phyloP scores from a whole-genome alignment of 2,329 filamentous ascomycete species.

The Dactylellina leptospora region DNA sequence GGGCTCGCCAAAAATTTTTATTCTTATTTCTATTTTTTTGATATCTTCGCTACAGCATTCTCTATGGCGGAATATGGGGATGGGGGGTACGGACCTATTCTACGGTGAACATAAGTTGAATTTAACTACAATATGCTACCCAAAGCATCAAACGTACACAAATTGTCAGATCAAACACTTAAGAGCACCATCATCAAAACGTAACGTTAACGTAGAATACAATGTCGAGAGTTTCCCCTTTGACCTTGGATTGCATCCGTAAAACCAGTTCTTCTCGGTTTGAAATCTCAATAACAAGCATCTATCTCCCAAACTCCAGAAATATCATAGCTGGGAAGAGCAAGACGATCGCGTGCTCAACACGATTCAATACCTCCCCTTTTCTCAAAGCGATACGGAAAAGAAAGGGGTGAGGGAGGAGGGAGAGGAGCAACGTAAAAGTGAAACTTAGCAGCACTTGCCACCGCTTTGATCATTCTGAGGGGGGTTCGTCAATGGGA shows the following conservation, averaged over 20 bases:
- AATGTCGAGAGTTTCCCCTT: slow-evolving; percentile 10
- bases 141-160: slow-evolving; percentile 17
- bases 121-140: slow-evolving; percentile 1
- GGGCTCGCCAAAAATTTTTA: too few relatives aligned
- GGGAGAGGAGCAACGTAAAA: too few relatives aligned
- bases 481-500: slow-evolving; percentile 86
- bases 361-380: slow-evolving; percentile 13
- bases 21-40: too few relatives aligned
- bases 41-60: background rate
- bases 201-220: slow-evolving; percentile 28
- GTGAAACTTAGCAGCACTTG: slow-evolving; percentile 80
- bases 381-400: background rate
- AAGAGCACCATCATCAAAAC: slow-evolving; percentile 33
- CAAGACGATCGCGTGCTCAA: slow-evolving; percentile 30
- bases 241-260: slow-evolving; percentile 7
- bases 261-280: background rate
- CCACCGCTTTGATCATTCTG: slow-evolving; percentile 79
- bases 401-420: background rate
- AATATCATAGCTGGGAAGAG: slow-evolving; percentile 31
- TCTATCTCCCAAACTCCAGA: slow-evolving; percentile 46
- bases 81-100: background rate
- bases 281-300: slow-evolving; percentile 24
- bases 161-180: slow-evolving; percentile 7
- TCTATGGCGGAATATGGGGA: background rate
- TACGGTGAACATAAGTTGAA: background rate